Evolutionary conservation across 495 filamentous ascomycete genomes (phyloP).

Genomic region (Aspergillus kassunensis): DNA sequence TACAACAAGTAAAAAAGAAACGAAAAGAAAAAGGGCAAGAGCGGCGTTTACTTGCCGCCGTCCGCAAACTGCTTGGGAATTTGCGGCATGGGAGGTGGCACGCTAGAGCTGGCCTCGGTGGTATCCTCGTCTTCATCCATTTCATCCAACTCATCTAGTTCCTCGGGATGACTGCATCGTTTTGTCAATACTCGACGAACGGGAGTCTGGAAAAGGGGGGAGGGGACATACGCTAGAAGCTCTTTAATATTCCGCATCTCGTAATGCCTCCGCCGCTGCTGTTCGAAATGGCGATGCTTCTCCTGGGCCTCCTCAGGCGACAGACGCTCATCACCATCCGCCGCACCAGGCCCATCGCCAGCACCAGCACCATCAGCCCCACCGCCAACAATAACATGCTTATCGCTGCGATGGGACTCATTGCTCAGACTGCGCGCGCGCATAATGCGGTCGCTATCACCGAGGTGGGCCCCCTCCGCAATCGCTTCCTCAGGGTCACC

Average conservation of each 20-base stretch:
- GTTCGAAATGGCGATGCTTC: constrained; percentile 88
- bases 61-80: constrained; percentile 31
- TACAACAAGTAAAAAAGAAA: constrained; percentile 13
- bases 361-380: too few relatives aligned
- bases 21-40: neutral
- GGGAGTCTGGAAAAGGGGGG: too few relatives aligned
- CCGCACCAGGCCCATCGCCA: constrained; percentile 53
- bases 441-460: constrained; percentile 36
- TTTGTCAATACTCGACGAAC: too few relatives aligned
- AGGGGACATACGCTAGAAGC: constrained; percentile 64
- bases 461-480: constrained; percentile 22
- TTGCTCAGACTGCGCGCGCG: constrained; percentile 45
- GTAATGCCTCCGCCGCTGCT: constrained; percentile 90
- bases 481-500: constrained; percentile 82
- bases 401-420: constrained; percentile 56
- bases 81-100: constrained; percentile 32
- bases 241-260: constrained; percentile 96
- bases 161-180: constrained; percentile 41
- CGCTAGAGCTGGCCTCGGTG: constrained; percentile 7
- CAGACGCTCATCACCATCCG: constrained; percentile 53
- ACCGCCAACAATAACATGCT: constrained; percentile 80
- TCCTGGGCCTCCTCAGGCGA: constrained; percentile 74
- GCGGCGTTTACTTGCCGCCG: constrained; percentile 7
- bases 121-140: constrained; percentile 48
- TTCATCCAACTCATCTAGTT: constrained; percentile 53